Evolutionary conservation across 225 moss, liverwort and hornwort genomes (phyloP).

Genomic region (Polytrichum commune): DNA sequence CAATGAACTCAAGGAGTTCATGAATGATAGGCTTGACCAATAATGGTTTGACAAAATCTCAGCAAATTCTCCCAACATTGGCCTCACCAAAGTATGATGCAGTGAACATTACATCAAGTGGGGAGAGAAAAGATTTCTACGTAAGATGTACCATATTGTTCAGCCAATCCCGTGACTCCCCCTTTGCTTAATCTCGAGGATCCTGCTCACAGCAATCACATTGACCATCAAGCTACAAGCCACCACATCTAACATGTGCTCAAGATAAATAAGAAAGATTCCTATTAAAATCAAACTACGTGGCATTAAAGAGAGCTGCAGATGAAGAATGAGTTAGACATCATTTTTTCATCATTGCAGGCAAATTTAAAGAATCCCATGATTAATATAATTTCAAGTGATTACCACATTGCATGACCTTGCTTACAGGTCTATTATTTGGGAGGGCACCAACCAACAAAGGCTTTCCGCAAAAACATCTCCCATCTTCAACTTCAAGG

Average conservation of each 20-base stretch:
- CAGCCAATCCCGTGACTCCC: conserved; percentile 96
- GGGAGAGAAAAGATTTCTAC: neutral
- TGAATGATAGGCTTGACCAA: neutral
- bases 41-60: neutral
- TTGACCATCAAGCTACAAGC: conserved; percentile 27
- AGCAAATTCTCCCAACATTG: too few relatives aligned
- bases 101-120: too few relatives aligned
- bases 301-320: neutral
- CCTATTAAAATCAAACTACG: neutral
- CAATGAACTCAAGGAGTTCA: neutral
- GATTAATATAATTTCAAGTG: neutral
- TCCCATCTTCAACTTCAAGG: neutral
- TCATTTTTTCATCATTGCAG: neutral
- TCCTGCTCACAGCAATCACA: conserved; percentile 66
- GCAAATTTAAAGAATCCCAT: neutral
- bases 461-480: neutral
- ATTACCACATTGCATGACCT: neutral
- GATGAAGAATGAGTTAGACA: neutral
- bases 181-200: conserved; percentile 97
- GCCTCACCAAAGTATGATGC: too few relatives aligned
- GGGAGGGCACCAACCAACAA: neutral
- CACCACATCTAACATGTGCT: conserved; percentile 1
- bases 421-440: neutral
- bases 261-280: neutral
- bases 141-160: conserved; percentile 68